Evolutionary conservation across 306 rosid species (phyloP).

Genomic region (Lathyrus sativus): DNA sequence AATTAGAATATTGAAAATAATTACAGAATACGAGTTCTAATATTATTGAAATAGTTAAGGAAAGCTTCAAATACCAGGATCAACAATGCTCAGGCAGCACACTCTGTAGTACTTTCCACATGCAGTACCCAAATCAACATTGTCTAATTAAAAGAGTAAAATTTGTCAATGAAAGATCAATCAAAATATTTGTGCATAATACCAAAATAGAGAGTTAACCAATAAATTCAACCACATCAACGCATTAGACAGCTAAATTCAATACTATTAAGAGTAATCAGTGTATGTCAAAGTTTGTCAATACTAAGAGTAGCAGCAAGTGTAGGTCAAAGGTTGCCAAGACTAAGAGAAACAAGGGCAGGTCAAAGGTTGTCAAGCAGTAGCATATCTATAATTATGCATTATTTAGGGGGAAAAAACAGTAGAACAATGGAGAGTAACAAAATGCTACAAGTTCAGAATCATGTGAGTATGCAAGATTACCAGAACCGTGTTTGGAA

Average conservation of each 20-base stretch:
- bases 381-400: no score
- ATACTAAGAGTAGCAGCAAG: no score
- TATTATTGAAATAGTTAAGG: not conserved
- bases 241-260: not conserved
- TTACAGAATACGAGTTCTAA: not conserved
- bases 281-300: no score
- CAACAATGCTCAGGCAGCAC: conserved; percentile 86
- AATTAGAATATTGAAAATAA: not conserved
- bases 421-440: no score
- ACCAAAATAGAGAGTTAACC: not conserved
- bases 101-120: conserved; percentile 86
- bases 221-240: not conserved
- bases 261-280: no score
- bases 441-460: no score
- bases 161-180: not conserved
- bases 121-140: conserved; percentile 83
- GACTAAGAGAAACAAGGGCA: no score
- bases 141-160: conserved; percentile 47
- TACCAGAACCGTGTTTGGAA: no score
- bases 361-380: no score
- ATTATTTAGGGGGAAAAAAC: no score
- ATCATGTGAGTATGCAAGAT: no score
- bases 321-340: no score
- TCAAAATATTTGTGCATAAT: not conserved
- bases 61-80: conserved; percentile 54